Base-by-base conservation (phyloP, 495 filamentous ascomycete genomes). In the Lasiosphaeriaceae sp. region DNA sequence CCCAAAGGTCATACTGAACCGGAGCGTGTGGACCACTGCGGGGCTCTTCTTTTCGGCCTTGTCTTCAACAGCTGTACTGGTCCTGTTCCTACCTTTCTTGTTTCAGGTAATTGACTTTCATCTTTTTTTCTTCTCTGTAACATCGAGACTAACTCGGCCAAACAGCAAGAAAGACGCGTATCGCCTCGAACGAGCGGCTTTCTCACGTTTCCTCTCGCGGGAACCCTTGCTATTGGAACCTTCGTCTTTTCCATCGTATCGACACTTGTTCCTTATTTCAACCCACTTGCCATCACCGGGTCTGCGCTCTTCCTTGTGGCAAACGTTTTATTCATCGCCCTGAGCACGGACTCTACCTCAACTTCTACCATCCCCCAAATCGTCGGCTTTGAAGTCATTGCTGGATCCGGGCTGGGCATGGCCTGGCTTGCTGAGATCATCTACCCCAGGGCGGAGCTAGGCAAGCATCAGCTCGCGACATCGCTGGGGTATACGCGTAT, bases 351-450 rank as follows among this genome's bases (percentile, higher is more conserved):
- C 24, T 29, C 23, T 8, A 47, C 45, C 3, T 49, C 47, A 19
- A 29, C 22, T 23, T 34, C 22, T 11, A 49, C 47, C 8, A 49
- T 49, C 47, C 47, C 47, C 0, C 47, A 29, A 16, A 49, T 49
- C 17, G 24, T 49, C 3, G 47, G 47, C 14, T 49, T 26, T 17
- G 47, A 49, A 23, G 47, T 49, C 12, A 29, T 49, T 17, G 47
- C 47, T 23, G 47, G 47, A 3, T 4, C n/a, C 14, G 47, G 47
- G 4, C 24, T 49, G 23, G 47, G 47, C 23, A 49, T 49, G 23
- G 47, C 47, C 47, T 49, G 47, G 47, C 47, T 49, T 3, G 23
- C 47, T 3, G 47, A 49, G 47, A 49, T 49, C 14, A 49, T 49
- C 24, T 49, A 16, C 24, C 47, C 47, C 8, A 22, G 47, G 4